Evolutionary conservation across 768 basidiomycete genomes (phyloP), one percentile per base, ranked within the genome.

Genomic region (Serendipita sp.): DNA sequence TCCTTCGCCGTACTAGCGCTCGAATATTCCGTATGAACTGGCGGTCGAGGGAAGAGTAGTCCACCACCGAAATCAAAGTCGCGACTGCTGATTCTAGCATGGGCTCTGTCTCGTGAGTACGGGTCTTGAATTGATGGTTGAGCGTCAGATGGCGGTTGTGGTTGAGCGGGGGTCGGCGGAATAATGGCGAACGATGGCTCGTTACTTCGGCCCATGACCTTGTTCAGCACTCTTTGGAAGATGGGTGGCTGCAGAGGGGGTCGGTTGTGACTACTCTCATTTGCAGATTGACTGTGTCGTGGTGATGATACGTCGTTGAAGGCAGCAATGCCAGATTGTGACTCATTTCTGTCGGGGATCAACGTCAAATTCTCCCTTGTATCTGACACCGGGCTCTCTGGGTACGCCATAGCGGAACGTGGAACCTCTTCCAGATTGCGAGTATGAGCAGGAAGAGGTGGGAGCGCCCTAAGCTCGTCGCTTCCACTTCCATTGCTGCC

Each of bases 61-160:
- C 56, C 56, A 60, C 37, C 37, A 37, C 56, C 56, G 35, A 60
- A 60, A 60, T 60, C 56, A 34, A 60, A 60, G 28, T 60, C 56
- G 10, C 56, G 56, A n/a, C 30, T 34, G 34, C 30, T 32, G n/a
- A 60, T 38, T 8, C 56, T 28, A 11, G 28, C 37, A 32, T 51
- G 48, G 7, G 30, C 48, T 8, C 48, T 18, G 30, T 51, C 48
- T n/a, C n/a, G n/a, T 8, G 48, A 8, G n/a, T 51, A 5, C 30
- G 7, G 48, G 30, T 51, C 48, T n/a, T 51, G 48, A 38, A 32
- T 4, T 8, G 56, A 60, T 5, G 56, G 56, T n/a, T 60, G 30
- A 8, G 10, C 8, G 4, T 60, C 11, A 8, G 18, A 8, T 34
- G 18, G 18, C 10, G 48, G 18, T n/a, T 34, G 30, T 32, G 18